Conservation (phyloP, 495 filamentous ascomycete species). For the Penicillium roqueforti region DNA sequence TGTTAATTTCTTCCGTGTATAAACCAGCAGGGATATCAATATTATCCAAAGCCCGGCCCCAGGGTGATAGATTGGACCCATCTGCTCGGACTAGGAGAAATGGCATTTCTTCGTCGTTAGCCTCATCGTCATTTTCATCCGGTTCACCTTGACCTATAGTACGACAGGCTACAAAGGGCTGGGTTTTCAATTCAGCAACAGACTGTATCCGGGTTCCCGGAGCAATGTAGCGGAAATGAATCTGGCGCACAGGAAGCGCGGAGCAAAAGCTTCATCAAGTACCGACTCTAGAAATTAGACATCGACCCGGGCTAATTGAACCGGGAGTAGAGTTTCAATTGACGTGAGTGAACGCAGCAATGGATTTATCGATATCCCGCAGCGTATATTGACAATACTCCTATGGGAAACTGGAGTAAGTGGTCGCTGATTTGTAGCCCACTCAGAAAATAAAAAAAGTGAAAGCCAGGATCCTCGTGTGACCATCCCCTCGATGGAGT, state of each 20-base stretch:
- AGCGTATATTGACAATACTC: constrained; percentile 7
- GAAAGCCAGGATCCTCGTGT: constrained; percentile 2
- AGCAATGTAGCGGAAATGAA: constrained; percentile 13
- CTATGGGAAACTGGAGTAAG: constrained; percentile 5
- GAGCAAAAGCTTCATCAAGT: background rate
- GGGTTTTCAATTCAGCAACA: background rate
- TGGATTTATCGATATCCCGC: constrained; percentile 10
- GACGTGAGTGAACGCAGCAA: constrained; percentile 12
- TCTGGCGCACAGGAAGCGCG: background rate
- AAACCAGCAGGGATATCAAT: background rate
- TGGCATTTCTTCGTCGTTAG: background rate
- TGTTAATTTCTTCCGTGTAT: background rate
- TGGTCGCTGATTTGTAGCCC: constrained; percentile 1
- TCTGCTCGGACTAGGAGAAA: constrained; percentile 5
- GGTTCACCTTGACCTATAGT: background rate
- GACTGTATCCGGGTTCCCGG: constrained; percentile 5
- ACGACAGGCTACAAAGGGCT: background rate
- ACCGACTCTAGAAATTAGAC: background rate
- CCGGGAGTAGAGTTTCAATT: constrained; percentile 10
- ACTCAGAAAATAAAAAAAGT: constrained; percentile 10
- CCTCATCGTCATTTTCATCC: background rate
- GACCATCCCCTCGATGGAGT: background rate
- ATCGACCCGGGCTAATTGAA: background rate
- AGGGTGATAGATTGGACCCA: background rate
- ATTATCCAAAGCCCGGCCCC: background rate